Conservation (phyloP, 164 flowering plant species). For the Chimonanthus salicifolius region DNA sequence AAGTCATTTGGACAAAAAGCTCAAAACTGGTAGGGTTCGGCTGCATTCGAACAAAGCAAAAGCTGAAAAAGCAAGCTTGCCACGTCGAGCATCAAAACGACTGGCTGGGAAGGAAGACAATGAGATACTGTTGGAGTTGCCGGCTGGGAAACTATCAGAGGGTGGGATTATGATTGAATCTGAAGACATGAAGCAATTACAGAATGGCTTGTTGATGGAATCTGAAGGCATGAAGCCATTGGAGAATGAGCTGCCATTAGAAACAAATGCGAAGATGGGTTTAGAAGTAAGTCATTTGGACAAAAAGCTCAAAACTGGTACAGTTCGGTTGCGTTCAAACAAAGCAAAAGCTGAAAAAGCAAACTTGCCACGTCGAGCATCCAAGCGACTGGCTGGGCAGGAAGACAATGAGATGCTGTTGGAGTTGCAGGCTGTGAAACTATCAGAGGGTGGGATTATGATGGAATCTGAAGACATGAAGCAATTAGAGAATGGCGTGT, state of each 20-base stretch:
- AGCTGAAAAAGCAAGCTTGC: neutral
- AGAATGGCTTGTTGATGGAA: neutral
- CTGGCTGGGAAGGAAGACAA: neutral
- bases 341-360: neutral
- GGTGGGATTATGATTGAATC: neutral
- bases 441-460: neutral
- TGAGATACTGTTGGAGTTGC: neutral
- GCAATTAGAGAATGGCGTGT: neutral
- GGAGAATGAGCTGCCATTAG: neutral
- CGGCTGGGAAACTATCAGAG: neutral
- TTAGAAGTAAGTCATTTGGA: too few species aligned
- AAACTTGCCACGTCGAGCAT: too few species aligned
- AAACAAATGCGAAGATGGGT: neutral
- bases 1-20: too few species aligned
- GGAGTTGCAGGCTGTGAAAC: neutral
- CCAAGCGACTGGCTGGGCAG: too few species aligned
- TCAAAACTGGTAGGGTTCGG: neutral
- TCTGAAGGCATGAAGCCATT: conserved; percentile 12
- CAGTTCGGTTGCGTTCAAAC: neutral
- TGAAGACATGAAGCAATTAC: neutral
- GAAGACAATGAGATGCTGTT: neutral
- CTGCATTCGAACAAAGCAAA: neutral
- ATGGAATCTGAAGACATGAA: neutral
- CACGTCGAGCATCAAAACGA: neutral
- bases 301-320: too few species aligned